Evolutionary conservation across 257 asterid species (phyloP), one percentile per base, ranked within the genome.

Genomic region (Orobanche coerulescens): DNA sequence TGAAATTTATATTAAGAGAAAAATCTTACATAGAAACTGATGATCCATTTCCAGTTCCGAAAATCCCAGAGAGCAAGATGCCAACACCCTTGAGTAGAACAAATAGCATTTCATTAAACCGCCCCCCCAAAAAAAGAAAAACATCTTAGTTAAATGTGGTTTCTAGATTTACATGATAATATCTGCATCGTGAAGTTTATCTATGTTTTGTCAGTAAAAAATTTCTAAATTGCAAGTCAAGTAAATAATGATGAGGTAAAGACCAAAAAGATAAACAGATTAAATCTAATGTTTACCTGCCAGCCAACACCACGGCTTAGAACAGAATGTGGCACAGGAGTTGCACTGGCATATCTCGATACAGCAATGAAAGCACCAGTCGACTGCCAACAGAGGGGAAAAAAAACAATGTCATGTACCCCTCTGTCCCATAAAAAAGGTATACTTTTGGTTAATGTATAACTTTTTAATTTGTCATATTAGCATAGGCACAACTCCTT

Each of bases 241-340:
- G n/a, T n/a, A n/a, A n/a, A n/a, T n/a, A n/a, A n/a, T n/a, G n/a
- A n/a, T n/a, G n/a, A n/a, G n/a, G n/a, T n/a, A n/a, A n/a, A n/a
- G n/a, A n/a, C n/a, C n/a, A n/a, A n/a, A n/a, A 30, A 30, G 36
- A 30, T 30, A 30, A 30, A 30, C 36, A n/a, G n/a, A n/a, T 30
- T 30, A 30, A 3, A 2, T 30, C 36, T 7, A 30, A 7, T 30
- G 25, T 28, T 67, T 77, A 91, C 98, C 96, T 89, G 98, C 98
- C 97, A 88, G 50, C 97, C 97, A 31, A 89, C 75, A 16, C 98
- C 98, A n/a, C 97, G 97, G 71, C 98, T 89, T 31, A 89, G 92
- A 69, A 93, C 82, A 48, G 98, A 86, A 66, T 89, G 95, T n/a
- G 98, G 98, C 40, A 73, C 28, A 2, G 95, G 95, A 76, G 97